Base-by-base conservation (phyloP, 306 rosid genomes). In the Amphicarpaea edgeworthii region DNA sequence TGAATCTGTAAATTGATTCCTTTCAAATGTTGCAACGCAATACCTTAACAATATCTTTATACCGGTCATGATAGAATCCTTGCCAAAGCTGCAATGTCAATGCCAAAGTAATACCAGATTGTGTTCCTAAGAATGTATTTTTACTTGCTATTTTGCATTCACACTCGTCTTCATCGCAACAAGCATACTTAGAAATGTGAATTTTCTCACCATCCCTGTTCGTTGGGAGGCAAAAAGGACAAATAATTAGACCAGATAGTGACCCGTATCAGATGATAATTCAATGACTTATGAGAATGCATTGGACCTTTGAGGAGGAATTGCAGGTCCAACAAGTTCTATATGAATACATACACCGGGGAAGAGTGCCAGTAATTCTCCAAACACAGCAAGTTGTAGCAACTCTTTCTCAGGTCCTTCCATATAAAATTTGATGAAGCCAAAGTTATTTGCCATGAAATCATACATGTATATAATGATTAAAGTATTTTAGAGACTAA, bases 351-450 rank as follows among this genome's bases (percentile, higher is more conserved):
- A 58, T 53, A 85, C 30, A 60, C 89, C 89, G 62, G 97, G 97
- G 68, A 95, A 89, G 82, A 95, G 91, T 1, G 88, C 92, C 79
- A 15, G 88, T 77, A 95, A 70, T 81, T 95, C 97, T 49, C 90
- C 90, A 81, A 95, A 92, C 72, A 85, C 86, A 28, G 85, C 77
- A 47, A 92, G 97, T 87, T 95, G 97, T 75, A 79, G 84, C 79
- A 92, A 85, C 88, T 92, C 98, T 79, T 89, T 92, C 83, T 90
- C 98, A 34, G 98, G 97, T 49, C 97, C 98, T 95, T 79, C 73
- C 59, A 54, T 45, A 69, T 71, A 78, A 34, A 76, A 76, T 59
- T 42, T 60, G 57, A 71, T n/a, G 5, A 76, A 12, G 69, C 12
- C 45, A 28, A 43, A 70, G 74, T 55, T 43, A 68, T 20, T 47